A percentile compares a stretch with the other conserved stretches of the same genome.
Conservation (phyloP, 2,329 filamentous ascomycete species). For the Podosphaera xanthii region DNA sequence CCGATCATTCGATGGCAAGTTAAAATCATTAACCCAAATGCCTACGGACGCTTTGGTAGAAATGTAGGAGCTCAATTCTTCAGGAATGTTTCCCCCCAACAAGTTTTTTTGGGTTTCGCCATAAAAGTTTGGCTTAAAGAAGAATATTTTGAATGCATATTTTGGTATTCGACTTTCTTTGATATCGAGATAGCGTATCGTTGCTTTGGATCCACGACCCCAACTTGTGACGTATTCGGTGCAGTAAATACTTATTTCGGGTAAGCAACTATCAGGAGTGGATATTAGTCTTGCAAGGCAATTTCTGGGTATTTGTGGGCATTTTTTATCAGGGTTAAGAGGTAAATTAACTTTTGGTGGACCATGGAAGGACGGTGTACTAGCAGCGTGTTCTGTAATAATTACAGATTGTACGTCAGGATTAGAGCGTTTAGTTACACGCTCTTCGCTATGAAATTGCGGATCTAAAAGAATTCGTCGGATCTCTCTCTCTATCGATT, state of each 20-base stretch:
- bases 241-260: constrained; percentile 39
- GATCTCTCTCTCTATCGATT: no score
- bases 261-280: constrained; percentile 38
- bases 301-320: constrained; percentile 17
- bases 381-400: no score
- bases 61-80: constrained; percentile 38
- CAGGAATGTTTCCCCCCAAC: constrained; percentile 5
- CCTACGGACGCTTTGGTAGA: constrained; percentile 58
- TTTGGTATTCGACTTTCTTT: constrained; percentile 57
- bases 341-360: no score
- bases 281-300: constrained; percentile 44
- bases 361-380: no score
- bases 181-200: constrained; percentile 36
- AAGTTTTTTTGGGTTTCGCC: constrained; percentile 16
- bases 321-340: no score
- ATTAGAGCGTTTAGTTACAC: no score
- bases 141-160: constrained; percentile 53
- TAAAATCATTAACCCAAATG: constrained; percentile 54
- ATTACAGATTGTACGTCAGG: no score
- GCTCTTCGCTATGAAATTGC: no score
- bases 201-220: constrained; percentile 51
- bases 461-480: no score
- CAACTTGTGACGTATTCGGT: constrained; percentile 48
- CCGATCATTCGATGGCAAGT: constrained; percentile 32
- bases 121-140: constrained; percentile 49